Percentiles rank a stretch among this genome's conserved stretches.
Conservation (phyloP, 164 flowering plant genomes). For the Protea cynaroides region DNA sequence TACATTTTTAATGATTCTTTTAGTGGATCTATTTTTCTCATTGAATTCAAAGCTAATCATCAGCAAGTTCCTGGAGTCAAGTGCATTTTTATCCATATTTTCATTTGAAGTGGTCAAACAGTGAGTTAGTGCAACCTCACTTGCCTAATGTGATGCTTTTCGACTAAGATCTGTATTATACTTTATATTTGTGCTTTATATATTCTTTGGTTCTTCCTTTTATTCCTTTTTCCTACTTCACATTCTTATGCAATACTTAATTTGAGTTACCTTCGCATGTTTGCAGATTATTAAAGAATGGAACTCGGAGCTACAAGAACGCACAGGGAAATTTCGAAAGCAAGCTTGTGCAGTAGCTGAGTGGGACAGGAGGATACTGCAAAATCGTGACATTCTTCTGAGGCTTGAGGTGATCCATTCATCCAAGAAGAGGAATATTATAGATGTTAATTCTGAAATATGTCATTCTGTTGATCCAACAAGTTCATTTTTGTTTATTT, state of each 20-base stretch:
- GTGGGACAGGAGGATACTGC: slow-evolving; percentile 91
- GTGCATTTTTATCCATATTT: too few species aligned
- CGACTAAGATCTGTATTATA: too few species aligned
- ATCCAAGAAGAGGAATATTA: background rate
- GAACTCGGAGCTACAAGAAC: slow-evolving; percentile 93
- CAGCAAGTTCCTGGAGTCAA: too few species aligned
- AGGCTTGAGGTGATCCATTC: slow-evolving; percentile 71
- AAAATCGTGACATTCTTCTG: slow-evolving; percentile 85
- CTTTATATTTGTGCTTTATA: background rate
- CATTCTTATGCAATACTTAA: background rate
- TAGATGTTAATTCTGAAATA: background rate
- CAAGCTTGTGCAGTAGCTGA: slow-evolving; percentile 95
- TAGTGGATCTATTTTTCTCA: background rate
- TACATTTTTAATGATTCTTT: background rate
- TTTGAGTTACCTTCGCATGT: background rate
- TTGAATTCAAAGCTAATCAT: too few species aligned
- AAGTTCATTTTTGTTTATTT: background rate
- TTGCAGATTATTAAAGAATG: slow-evolving; percentile 91
- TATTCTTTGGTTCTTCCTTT: background rate
- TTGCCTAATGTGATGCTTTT: background rate
- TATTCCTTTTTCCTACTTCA: too few species aligned
- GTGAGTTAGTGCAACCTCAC: background rate
- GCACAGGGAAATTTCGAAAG: slow-evolving; percentile 84
- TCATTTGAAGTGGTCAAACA: too few species aligned
- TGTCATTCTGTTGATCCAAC: background rate